Evolutionary conservation across 164 flowering plant species (phyloP).

Genomic region (Stephania yunnanensis): DNA sequence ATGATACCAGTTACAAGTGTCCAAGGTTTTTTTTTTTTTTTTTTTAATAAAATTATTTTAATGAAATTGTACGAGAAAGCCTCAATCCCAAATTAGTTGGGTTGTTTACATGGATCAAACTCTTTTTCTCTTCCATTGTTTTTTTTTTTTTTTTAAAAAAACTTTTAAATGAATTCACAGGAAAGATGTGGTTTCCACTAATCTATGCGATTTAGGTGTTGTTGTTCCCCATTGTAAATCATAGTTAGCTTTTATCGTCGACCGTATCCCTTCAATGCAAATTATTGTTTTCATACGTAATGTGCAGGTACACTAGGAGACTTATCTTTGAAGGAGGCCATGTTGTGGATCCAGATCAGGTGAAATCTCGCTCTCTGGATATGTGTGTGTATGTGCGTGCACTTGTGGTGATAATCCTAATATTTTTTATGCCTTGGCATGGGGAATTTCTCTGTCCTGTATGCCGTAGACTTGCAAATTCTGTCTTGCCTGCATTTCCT

Average conservation of each 20-base stretch:
- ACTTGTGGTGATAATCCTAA: background rate
- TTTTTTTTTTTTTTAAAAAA: background rate
- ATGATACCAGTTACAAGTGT: no score
- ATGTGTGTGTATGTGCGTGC: background rate
- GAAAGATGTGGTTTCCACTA: background rate
- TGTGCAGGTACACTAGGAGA: constrained; percentile 57
- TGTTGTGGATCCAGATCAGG: constrained; percentile 89
- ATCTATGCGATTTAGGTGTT: background rate
- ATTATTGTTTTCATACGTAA: background rate
- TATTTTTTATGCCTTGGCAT: constrained; percentile 26
- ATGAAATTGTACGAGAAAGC: no score
- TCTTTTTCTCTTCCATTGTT: background rate
- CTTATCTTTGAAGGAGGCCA: constrained; percentile 80
- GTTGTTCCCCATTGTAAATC: background rate
- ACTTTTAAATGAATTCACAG: background rate
- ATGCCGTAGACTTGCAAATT: constrained; percentile 85
- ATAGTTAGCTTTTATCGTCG: background rate
- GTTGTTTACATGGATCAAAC: no score
- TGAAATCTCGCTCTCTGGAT: constrained; percentile 11
- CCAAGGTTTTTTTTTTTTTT: no score
- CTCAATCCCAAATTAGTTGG: no score
- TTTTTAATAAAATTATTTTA: no score
- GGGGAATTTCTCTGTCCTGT: constrained; percentile 96
- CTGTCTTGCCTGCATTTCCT: constrained; percentile 59
- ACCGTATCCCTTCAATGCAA: background rate